These are phyloP conservation scores for Parathielavia appendiculata DNA, from an alignment of 495 filamentous ascomycete genomes.

Conservation along the genomic window DNA sequence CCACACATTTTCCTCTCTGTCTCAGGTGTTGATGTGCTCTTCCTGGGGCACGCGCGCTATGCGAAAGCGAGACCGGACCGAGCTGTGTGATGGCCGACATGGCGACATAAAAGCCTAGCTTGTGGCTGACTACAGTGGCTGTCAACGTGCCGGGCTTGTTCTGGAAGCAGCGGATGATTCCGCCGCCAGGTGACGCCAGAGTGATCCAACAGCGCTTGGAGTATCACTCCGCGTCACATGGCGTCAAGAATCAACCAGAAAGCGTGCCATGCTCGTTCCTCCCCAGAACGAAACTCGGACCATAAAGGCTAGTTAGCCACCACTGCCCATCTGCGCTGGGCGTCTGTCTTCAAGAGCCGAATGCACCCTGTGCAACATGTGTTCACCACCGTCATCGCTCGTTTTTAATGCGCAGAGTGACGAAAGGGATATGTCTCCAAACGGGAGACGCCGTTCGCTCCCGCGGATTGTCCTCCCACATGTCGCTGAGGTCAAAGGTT, in stretches of 20 bases:
- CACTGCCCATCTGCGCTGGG: not conserved
- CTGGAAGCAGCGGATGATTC: constrained; percentile 42
- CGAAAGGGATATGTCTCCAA: not conserved
- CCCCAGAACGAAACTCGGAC: too few relatives aligned
- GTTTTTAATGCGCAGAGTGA: not conserved
- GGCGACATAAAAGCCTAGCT: constrained; percentile 43
- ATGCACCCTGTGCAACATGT: not conserved
- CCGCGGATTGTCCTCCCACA: not conserved
- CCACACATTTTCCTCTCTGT: constrained; percentile 45
- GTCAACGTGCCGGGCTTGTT: constrained; percentile 27
- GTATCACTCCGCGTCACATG: too few relatives aligned
- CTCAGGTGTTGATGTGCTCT: constrained; percentile 42
- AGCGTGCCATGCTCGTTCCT: too few relatives aligned
- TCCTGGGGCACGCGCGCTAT: constrained; percentile 43
- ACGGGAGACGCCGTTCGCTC: not conserved
- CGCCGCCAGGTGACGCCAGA: too few relatives aligned
- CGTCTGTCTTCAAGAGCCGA: not conserved
- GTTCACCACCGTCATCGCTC: not conserved
- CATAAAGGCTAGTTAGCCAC: too few relatives aligned
- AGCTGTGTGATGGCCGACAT: constrained; percentile 40
- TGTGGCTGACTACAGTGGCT: constrained; percentile 34
- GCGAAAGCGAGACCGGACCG: constrained; percentile 45
- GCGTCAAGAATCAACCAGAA: too few relatives aligned
- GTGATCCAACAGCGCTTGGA: too few relatives aligned
- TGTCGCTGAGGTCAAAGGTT: not conserved